Evolutionary conservation across 345 rosid genomes (phyloP).

Genomic region (thale cress (Arabidopsis thaliana)): TAIR10.1 NC_003071.7:11534001-11534500

Average conservation of each 20-base stretch:
- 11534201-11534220: not conserved
- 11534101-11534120: slow-evolving; percentile 7
- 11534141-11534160: slow-evolving; percentile 40
- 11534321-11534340: not conserved
- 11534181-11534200: not conserved
- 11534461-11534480: too few species aligned
- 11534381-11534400: too few species aligned
- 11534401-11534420: too few species aligned
- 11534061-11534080: slow-evolving; percentile 23
- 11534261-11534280: not conserved
- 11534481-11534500: too few species aligned
- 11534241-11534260: not conserved
- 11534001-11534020: not conserved
- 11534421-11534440: too few species aligned
- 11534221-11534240: slow-evolving; percentile 16
- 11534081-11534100: slow-evolving; percentile 17
- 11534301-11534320: not conserved
- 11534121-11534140: slow-evolving; percentile 34
- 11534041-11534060: not conserved
- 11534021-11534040: slow-evolving; percentile 14
- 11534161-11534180: slow-evolving; percentile 32
- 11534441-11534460: too few species aligned
- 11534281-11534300: slow-evolving; percentile 1
- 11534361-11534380: too few species aligned
- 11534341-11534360: too few species aligned